A percentile compares a stretch with the other conserved stretches of the same genome.
Evolutionary conservation across 2,329 filamentous ascomycete species (phyloP).

Genomic region (Exserohilum rostratum): DNA sequence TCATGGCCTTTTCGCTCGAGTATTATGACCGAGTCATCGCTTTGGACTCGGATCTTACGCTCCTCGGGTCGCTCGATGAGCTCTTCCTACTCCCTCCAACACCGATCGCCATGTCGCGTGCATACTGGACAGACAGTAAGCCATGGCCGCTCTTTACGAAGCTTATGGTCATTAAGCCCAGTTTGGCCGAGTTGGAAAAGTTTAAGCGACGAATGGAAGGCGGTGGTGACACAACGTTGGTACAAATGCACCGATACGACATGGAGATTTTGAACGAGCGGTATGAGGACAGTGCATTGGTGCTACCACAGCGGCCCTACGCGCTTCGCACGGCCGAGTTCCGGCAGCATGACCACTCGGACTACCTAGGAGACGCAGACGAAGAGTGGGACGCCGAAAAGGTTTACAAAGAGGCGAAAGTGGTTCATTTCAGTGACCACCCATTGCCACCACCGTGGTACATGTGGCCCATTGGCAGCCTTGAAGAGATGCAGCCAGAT

Average conservation of each 20-base stretch:
- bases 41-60: conserved; percentile 67
- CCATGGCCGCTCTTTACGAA: conserved; percentile 64
- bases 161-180: conserved; percentile 67
- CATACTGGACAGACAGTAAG: conserved; percentile 69
- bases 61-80: conserved; percentile 70
- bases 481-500: conserved; percentile 54
- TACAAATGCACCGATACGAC: conserved; percentile 58
- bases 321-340: conserved; percentile 69
- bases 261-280: conserved; percentile 72
- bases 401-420: conserved; percentile 65
- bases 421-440: conserved; percentile 75
- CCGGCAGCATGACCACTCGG: conserved; percentile 57
- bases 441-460: conserved; percentile 71
- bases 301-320: conserved; percentile 69
- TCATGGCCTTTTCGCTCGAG: conserved; percentile 71
- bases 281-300: conserved; percentile 63
- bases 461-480: conserved; percentile 51
- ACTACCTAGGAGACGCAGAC: conserved; percentile 59
- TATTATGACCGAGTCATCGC: conserved; percentile 65
- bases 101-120: conserved; percentile 70
- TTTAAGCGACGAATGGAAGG: conserved; percentile 40
- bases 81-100: conserved; percentile 69
- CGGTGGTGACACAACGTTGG: conserved; percentile 36
- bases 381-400: conserved; percentile 65
- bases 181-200: conserved; percentile 55